These are phyloP conservation scores for Pleoardoris graminearum DNA, from an alignment of 2,329 filamentous ascomycete genomes.

Conservation along the genomic window DNA sequence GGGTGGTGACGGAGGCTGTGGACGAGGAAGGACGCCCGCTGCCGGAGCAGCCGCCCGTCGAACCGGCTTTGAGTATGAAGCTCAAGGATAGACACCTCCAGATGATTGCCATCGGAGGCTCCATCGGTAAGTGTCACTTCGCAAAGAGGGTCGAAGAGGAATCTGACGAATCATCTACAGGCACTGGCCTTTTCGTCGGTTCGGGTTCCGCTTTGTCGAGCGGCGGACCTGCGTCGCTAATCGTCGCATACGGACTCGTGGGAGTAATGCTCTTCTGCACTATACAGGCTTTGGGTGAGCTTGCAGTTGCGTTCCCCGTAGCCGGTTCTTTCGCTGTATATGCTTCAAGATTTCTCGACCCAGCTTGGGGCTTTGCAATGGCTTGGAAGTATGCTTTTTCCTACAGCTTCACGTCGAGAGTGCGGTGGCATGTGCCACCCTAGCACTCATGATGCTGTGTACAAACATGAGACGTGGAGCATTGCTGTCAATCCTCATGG, in stretches of 20 bases:
- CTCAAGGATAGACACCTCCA: constrained; percentile 80
- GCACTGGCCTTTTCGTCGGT: constrained; percentile 46
- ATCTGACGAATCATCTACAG: constrained; percentile 40
- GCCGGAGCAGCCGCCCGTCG: constrained; percentile 27
- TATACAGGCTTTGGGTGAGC: constrained; percentile 82
- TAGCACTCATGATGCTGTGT: no score
- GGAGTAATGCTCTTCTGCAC: constrained; percentile 86
- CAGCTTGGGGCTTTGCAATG: constrained; percentile 64
- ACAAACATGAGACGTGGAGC: no score
- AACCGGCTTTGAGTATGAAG: constrained; percentile 42
- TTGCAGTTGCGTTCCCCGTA: constrained; percentile 83
- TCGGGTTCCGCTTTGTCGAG: constrained; percentile 38
- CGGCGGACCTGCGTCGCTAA: constrained; percentile 36
- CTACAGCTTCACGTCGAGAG: no score
- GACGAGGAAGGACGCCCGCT: constrained; percentile 26
- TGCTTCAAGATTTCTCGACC: constrained; percentile 84
- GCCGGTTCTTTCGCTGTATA: constrained; percentile 87
- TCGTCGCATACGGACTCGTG: constrained; percentile 40
- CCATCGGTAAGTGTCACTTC: constrained; percentile 64
- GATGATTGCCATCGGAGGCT: constrained; percentile 90
- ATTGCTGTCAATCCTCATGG: no score
- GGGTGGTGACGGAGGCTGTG: constrained; percentile 24
- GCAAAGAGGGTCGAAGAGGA: not conserved
- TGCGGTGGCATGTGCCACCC: no score
- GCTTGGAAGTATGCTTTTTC: constrained; percentile 11